Conservation (phyloP, 2,329 filamentous ascomycete species). For the Stachybotrys chartarum region DNA sequence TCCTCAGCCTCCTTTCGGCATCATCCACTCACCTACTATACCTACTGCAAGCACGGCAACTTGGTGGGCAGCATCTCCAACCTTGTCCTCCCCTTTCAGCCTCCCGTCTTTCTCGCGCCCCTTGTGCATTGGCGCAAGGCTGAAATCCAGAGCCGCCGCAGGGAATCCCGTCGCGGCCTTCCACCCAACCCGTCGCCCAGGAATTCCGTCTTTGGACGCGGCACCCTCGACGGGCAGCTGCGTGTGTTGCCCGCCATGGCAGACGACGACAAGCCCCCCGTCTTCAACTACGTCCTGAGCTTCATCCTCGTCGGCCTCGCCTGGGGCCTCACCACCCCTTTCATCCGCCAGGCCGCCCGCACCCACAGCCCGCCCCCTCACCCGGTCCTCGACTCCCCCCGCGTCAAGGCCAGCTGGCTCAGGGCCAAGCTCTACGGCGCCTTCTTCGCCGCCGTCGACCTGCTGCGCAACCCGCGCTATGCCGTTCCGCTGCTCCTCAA, state of each 20-base stretch:
- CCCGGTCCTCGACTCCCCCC: slow-evolving; percentile 42
- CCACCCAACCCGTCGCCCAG: neutral
- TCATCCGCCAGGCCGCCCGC: slow-evolving; percentile 81
- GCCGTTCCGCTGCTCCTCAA: slow-evolving; percentile 80
- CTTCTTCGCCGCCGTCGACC: slow-evolving; percentile 69
- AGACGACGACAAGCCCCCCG: slow-evolving; percentile 32
- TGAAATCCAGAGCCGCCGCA: neutral
- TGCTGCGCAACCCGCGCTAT: slow-evolving; percentile 76
- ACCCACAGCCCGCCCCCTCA: slow-evolving; percentile 61
- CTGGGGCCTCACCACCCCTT: slow-evolving; percentile 89
- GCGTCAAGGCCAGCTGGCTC: slow-evolving; percentile 51
- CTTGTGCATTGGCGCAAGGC: neutral
- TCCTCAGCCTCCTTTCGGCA: neutral
- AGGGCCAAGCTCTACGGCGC: slow-evolving; percentile 55
- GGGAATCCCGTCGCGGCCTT: neutral
- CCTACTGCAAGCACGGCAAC: too few relatives aligned
- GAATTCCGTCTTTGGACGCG: neutral
- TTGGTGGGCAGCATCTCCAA: too few relatives aligned
- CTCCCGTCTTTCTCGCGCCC: too few relatives aligned
- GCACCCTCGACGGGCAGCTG: neutral
- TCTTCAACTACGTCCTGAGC: slow-evolving; percentile 78
- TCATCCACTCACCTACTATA: neutral
- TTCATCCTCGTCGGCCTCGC: slow-evolving; percentile 87
- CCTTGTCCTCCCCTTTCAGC: too few relatives aligned
- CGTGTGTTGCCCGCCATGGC: neutral